Base-by-base conservation (phyloP, 1,284 basidiomycete species). In the Cryptococcus wingfieldii region DNA sequence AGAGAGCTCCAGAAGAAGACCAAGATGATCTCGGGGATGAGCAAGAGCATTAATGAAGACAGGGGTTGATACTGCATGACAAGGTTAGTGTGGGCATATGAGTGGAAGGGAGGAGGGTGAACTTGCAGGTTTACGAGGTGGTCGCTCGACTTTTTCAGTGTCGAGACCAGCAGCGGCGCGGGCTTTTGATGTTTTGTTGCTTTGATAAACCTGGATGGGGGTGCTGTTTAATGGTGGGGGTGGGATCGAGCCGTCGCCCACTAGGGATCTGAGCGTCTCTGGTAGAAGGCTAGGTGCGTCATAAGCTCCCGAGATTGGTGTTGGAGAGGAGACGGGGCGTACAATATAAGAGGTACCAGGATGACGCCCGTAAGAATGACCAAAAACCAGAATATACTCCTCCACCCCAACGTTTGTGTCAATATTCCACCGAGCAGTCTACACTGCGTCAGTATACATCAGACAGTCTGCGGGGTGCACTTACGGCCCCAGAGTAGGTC, bases 211-310 rank as follows among this genome's bases (percentile, higher is more conserved):
- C 27, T 60, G 57, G 4, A 67, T 50, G 0, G 71, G 70, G 5
- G 66, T 65, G 7, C 59, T 50, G 53, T 69, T 70, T 14, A 72
- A 59, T 12, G 65, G 39, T 3, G 74, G 74, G 18, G 74, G 72
- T 5, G 74, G 69, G 10, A 75, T 65, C 0, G 70, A 71, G 0
- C 76, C 76, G 53, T 77, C 70, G 13, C 74, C 76, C 4, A 77
- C 76, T 1, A 77, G 53, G n/a, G 65, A 66, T 25, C 76, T 65
- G 2, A 77, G 68, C 2, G 75, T 77, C 54, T 78, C 76, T 2
- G 75, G 75, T 9, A 44, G 42, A n/a, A 44, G 18, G 10, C 42
- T 44, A 18, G 12, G 6, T 6, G 18, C 10, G n/a, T 44, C 23
- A 18, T 25, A n/a, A 19, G 31, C 5, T 34, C 5, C 18, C 10